A percentile compares a stretch with the other conserved stretches of the same genome.
Evolutionary conservation across 139 green algal species (phyloP).

Genomic region (Volvox reticuliferus): DNA sequence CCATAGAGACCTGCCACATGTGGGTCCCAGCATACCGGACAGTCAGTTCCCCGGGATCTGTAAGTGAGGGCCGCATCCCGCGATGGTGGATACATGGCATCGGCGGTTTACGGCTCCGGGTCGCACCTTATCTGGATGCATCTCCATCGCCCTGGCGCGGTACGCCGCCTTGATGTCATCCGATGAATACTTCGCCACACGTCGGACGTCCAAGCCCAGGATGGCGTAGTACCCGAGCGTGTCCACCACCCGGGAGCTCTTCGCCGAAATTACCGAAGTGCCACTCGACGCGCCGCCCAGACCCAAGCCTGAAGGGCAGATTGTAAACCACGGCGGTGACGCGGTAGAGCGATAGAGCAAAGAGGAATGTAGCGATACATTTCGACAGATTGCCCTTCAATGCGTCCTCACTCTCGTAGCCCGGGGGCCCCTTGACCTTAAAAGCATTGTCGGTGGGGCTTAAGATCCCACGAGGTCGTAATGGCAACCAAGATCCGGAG

Average conservation of each 20-base stretch:
- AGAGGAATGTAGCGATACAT: neutral
- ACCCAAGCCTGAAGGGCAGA: constrained; percentile 11
- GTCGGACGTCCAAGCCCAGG: constrained; percentile 23
- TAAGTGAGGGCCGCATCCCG: neutral
- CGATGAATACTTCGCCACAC: neutral
- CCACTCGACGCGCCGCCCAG: constrained; percentile 3
- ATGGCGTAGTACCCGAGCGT: constrained; percentile 41
- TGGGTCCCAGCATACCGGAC: neutral
- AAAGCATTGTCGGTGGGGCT: no score
- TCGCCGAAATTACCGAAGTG: neutral
- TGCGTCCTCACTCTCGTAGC: no score
- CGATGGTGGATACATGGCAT: neutral
- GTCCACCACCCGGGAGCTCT: neutral
- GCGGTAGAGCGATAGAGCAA: neutral
- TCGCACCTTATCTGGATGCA: constrained; percentile 35
- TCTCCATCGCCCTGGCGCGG: constrained; percentile 29
- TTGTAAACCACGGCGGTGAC: no score
- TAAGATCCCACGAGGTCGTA: no score
- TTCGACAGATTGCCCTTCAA: no score
- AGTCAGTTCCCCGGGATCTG: neutral
- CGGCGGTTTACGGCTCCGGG: neutral
- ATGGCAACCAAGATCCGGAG: no score
- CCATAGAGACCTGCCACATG: constrained; percentile 23
- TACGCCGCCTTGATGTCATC: constrained; percentile 47
- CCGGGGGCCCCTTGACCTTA: no score